A percentile compares a stretch with the other conserved stretches of the same genome.
These are phyloP conservation scores for Hanseniaspora gamundiae DNA, from an alignment of 1,139 yeast genomes.

Conservation along the genomic window DNA sequence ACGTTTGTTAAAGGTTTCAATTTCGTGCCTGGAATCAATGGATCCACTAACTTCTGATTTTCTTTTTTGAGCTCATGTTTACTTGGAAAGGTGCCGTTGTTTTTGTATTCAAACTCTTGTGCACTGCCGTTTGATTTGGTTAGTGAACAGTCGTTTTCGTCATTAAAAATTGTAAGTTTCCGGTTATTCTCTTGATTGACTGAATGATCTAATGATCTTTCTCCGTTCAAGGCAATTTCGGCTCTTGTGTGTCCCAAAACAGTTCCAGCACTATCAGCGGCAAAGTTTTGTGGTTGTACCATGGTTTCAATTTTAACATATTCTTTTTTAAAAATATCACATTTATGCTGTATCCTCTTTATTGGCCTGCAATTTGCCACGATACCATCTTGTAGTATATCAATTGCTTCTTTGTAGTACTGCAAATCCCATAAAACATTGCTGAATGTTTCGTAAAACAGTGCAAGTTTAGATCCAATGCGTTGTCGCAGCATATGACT, in stretches of 20 bases:
- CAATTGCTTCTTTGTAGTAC: conserved; percentile 46
- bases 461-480: conserved; percentile 57
- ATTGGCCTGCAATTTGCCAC: conserved; percentile 52
- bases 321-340: conserved; percentile 36
- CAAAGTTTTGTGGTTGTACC: no score
- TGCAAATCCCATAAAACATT: conserved; percentile 40
- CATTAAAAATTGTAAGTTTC: neutral
- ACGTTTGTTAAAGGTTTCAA: neutral
- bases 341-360: conserved; percentile 39
- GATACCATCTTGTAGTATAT: conserved; percentile 53
- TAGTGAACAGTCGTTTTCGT: neutral
- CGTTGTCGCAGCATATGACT: conserved; percentile 60
- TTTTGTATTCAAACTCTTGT: neutral
- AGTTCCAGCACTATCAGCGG: neutral
- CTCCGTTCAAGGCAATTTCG: neutral
- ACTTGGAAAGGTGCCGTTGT: neutral
- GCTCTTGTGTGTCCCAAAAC: neutral
- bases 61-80: neutral
- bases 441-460: conserved; percentile 77
- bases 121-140: neutral
- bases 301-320: neutral
- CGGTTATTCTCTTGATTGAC: neutral
- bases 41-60: neutral
- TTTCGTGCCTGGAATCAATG: neutral
- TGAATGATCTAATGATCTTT: neutral